Evolutionary conservation across 495 filamentous ascomycete genomes (phyloP), one percentile per base, ranked within the genome.

Genomic region (Venustampulla echinocandica): DNA sequence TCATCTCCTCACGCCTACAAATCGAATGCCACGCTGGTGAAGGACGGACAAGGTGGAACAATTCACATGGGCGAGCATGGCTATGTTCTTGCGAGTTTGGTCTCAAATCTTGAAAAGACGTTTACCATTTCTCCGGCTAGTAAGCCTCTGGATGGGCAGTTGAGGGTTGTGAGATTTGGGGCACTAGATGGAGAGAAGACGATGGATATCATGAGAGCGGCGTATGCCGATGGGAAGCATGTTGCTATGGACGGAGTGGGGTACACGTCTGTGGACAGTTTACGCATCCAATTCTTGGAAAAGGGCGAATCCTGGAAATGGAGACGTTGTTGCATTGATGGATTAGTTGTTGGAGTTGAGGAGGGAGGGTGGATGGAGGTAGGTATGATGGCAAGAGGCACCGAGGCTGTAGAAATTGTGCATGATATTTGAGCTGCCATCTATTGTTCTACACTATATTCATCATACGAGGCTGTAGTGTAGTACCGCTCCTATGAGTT

Each of bases 261-360:
- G 0, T 95, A 95, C 60, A 71, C 77, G 15, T 66, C 72, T 19
- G 64, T 87, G 32, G 74, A 80, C 2, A 71, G 74, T 18, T 35
- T 90, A 18, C 69, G 68, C 35, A 76, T 95, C 22, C 69, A 79
- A 25, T 79, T 93, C 28, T 47, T 70, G 7, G 82, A 90, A 54
- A 69, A 79, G 35, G 69, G 60, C 24, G 58, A 76, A 33, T 42
- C 27, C 18, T 47, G 44, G 49, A 68, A 77, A 50, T 95, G 87
- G 88, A 67, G 89, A 46, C 76, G 87, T 49, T 75, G 93, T 1
- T 97, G 90, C 58, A 68, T 97, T 18, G 90, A 97, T 66, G 90
- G 90, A 10, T 84, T 81, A 47, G 90, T 94, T 52, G 74, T 94
- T 9, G 73, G 71, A 44, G 59, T 95, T 14, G 79, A 80, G 35